Evolutionary conservation across 768 basidiomycete species (phyloP).

Genomic region (Tubosaeta sp.): DNA sequence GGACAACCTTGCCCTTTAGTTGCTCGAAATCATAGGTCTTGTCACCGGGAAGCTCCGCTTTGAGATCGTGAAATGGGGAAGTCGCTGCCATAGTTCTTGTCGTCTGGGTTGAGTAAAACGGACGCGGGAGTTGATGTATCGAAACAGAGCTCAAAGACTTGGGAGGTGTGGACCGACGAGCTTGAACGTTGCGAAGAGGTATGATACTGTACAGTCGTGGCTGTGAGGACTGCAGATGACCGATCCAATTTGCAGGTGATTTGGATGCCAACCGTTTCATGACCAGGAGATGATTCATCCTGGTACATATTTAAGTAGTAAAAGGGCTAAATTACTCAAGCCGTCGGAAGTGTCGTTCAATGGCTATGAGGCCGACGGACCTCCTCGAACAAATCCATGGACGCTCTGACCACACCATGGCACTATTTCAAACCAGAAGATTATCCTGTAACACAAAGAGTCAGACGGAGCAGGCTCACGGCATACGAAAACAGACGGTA

Average conservation of each 20-base stretch:
- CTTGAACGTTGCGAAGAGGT: background rate
- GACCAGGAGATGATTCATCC: background rate
- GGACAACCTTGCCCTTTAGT: slow-evolving; percentile 71
- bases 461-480: background rate
- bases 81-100: slow-evolving; percentile 22
- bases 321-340: background rate
- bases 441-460: background rate
- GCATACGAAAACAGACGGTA: background rate
- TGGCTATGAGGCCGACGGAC: background rate
- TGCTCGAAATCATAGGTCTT: slow-evolving; percentile 59
- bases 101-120: slow-evolving; percentile 9
- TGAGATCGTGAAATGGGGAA: slow-evolving; percentile 60
- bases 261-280: slow-evolving; percentile 3
- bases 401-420: background rate
- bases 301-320: background rate
- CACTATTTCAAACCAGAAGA: background rate
- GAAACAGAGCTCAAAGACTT: background rate
- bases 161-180: background rate
- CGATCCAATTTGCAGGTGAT: slow-evolving; percentile 1
- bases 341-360: no score
- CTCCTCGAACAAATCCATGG: background rate
- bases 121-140: slow-evolving; percentile 5
- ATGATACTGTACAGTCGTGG: background rate
- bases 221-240: background rate
- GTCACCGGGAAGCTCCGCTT: slow-evolving; percentile 56